A percentile compares a stretch with the other conserved stretches of the same genome.
phyloP scores from a whole-genome alignment of 371 early-diverging fungal species.

The Thermomucor indicae-seudaticae region DNA sequence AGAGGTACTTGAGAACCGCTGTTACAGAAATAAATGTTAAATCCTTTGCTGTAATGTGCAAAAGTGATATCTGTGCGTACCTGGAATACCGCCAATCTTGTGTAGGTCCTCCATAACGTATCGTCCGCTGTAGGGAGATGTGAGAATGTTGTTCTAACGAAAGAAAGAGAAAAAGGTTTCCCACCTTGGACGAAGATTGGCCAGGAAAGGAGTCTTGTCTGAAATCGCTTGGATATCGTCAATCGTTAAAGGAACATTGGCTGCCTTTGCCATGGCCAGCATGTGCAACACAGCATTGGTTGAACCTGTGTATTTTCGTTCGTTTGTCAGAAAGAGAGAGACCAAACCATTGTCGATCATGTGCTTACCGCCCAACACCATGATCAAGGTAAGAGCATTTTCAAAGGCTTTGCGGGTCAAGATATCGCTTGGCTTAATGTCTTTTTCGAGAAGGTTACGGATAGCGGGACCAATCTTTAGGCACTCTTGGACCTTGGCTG shows the following conservation, averaged over 20 bases:
- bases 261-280: constrained; percentile 88
- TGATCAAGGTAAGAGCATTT: constrained; percentile 88
- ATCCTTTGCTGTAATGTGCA: too few relatives aligned
- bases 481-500: constrained; percentile 88
- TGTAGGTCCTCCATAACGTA: constrained; percentile 95
- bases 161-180: too few relatives aligned
- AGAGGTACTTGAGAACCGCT: constrained; percentile 79
- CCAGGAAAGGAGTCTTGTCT: constrained; percentile 83
- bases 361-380: constrained; percentile 81
- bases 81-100: constrained; percentile 87
- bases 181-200: constrained; percentile 87
- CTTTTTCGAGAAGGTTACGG: constrained; percentile 77
- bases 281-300: constrained; percentile 97
- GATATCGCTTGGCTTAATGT: constrained; percentile 91
- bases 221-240: constrained; percentile 92
- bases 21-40: too few relatives aligned
- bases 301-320: constrained; percentile 70
- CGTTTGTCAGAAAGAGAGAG: too few relatives aligned
- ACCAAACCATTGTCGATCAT: too few relatives aligned
- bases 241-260: constrained; percentile 73
- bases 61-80: constrained; percentile 20
- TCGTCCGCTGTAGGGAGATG: constrained; percentile 86
- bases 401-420: constrained; percentile 92
- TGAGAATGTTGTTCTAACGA: too few relatives aligned
- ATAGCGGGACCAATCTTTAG: constrained; percentile 78